A percentile compares a stretch with the other conserved stretches of the same genome.
phyloP scores from a whole-genome alignment of 2,329 filamentous ascomycete species.

The Fusarium anguioides region DNA sequence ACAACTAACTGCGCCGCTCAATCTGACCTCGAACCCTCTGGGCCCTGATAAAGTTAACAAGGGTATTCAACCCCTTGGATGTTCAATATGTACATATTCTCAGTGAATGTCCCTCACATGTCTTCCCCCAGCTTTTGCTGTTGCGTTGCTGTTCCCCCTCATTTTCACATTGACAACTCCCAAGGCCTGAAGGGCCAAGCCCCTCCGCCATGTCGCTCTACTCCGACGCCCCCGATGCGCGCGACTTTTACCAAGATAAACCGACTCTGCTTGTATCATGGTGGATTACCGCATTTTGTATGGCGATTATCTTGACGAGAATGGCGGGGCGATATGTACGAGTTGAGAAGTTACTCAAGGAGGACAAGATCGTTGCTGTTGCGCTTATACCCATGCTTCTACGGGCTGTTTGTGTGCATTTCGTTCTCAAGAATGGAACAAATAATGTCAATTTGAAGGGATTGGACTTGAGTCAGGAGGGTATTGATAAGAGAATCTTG shows the following conservation, averaged over 20 bases:
- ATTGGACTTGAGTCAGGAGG: slow-evolving; percentile 17
- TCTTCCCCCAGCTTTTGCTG: slow-evolving; percentile 8
- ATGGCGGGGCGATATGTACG: slow-evolving; percentile 82
- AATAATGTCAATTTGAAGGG: slow-evolving; percentile 77
- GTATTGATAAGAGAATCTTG: slow-evolving; percentile 69
- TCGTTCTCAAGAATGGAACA: slow-evolving; percentile 85
- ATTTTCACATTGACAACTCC: not conserved
- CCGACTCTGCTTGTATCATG: slow-evolving; percentile 90
- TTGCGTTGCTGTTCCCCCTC: not conserved
- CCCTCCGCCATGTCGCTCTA: slow-evolving; percentile 64
- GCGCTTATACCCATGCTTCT: slow-evolving; percentile 81
- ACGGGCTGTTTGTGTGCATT: slow-evolving; percentile 84
- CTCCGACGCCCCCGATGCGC: slow-evolving; percentile 59
- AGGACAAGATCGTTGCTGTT: slow-evolving; percentile 84
- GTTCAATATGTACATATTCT: not conserved
- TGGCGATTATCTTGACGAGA: slow-evolving; percentile 81
- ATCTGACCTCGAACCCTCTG: slow-evolving; percentile 25
- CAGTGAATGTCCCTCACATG: slow-evolving; percentile 32
- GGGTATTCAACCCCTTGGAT: slow-evolving; percentile 13
- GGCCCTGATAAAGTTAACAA: slow-evolving; percentile 11
- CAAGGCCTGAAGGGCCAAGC: slow-evolving; percentile 23
- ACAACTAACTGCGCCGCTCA: slow-evolving; percentile 27
- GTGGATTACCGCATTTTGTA: slow-evolving; percentile 87
- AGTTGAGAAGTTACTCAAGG: slow-evolving; percentile 82
- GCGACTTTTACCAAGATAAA: slow-evolving; percentile 68